Conservation (phyloP, 768 basidiomycete species). For the Termitomyces sp. region DNA sequence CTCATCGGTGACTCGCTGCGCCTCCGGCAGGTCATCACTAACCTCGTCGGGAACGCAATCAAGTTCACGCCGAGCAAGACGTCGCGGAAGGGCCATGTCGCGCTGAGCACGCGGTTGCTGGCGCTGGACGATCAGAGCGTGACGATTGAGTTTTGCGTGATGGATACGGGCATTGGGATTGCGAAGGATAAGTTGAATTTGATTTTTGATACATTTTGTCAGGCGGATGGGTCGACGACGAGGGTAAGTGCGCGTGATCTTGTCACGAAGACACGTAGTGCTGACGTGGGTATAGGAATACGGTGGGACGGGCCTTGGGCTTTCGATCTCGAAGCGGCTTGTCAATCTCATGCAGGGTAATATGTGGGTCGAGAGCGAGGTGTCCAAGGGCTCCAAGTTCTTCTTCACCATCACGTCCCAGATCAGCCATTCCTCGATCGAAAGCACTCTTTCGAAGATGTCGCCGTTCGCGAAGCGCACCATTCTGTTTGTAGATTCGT, state of each 20-base stretch:
- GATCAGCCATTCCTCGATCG: conserved; percentile 72
- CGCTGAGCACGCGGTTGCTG: conserved; percentile 78
- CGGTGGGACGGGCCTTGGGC: conserved; percentile 92
- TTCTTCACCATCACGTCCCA: conserved; percentile 94
- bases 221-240: conserved; percentile 98
- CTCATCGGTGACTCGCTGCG: conserved; percentile 95
- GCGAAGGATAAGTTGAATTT: conserved; percentile 97
- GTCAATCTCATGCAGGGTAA: conserved; percentile 97
- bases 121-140: conserved; percentile 80
- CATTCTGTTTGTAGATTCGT: conserved; percentile 89
- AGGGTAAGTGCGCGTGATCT: conserved; percentile 54
- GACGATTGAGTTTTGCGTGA: conserved; percentile 94
- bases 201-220: conserved; percentile 99
- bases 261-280: conserved; percentile 11
- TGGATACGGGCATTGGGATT: conserved; percentile 98
- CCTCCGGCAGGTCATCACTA: conserved; percentile 92
- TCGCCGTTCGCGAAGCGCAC: conserved; percentile 82
- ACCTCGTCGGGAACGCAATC: conserved; percentile 93
- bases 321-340: conserved; percentile 96
- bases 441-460: conserved; percentile 75
- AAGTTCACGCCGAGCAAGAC: conserved; percentile 90
- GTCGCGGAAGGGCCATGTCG: conserved; percentile 82
- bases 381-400: conserved; percentile 89
- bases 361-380: conserved; percentile 98
- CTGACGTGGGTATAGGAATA: conserved; percentile 62